Conservation (phyloP, 768 basidiomycete species). For the Pleurotus eryngii region DNA sequence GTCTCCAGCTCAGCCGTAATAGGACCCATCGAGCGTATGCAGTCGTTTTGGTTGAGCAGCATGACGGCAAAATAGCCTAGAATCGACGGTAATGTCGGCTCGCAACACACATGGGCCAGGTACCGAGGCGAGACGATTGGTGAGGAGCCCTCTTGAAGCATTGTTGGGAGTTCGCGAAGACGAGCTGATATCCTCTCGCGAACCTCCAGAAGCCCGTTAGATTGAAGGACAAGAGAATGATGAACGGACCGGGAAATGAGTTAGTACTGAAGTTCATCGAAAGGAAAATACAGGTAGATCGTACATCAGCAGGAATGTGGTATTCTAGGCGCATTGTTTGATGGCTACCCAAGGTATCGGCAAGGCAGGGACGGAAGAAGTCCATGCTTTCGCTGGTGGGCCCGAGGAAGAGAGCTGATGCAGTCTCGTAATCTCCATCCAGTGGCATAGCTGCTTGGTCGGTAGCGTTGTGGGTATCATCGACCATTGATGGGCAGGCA, state of each 20-base stretch:
- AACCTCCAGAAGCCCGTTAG: conserved; percentile 1
- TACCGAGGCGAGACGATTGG: conserved; percentile 40
- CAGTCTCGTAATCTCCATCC: not conserved
- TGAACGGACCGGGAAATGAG: not conserved
- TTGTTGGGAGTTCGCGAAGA: conserved; percentile 11
- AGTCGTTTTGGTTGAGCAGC: conserved; percentile 42
- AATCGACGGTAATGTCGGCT: conserved; percentile 28
- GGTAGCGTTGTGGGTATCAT: too few relatives aligned
- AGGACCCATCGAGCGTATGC: conserved; percentile 37
- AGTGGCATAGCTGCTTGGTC: not conserved
- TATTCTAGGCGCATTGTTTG: not conserved
- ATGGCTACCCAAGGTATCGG: not conserved
- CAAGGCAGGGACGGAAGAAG: not conserved
- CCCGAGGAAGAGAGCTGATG: not conserved
- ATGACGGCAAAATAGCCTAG: conserved; percentile 24
- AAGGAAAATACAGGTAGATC: not conserved
- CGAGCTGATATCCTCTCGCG: conserved; percentile 17
- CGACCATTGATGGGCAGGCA: too few relatives aligned
- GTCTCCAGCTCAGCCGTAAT: conserved; percentile 35
- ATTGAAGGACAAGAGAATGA: conserved; percentile 17
- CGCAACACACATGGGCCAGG: conserved; percentile 35
- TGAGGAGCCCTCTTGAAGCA: conserved; percentile 28
- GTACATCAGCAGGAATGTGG: not conserved
- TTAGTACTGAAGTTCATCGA: not conserved
- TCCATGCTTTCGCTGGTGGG: not conserved